A percentile compares a stretch with the other conserved stretches of the same genome.
phyloP scores from a whole-genome alignment of 2,329 filamentous ascomycete genomes.

The Phaeophleospora eucalypticola region DNA sequence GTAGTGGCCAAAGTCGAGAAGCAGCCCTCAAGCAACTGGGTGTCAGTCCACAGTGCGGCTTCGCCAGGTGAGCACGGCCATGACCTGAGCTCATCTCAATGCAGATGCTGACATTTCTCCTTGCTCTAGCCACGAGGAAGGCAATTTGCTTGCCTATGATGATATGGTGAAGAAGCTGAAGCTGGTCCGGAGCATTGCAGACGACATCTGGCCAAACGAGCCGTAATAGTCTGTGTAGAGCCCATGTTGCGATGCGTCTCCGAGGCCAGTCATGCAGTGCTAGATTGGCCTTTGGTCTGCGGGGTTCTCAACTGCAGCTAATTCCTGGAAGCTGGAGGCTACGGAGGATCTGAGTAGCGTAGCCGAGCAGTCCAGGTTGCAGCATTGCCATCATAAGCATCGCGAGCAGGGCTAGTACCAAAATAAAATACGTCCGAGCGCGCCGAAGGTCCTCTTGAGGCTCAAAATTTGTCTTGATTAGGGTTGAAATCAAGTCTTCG shows the following conservation, averaged over 20 bases:
- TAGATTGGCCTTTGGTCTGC: too few relatives aligned
- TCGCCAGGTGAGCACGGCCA: too few relatives aligned
- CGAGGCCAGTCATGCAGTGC: too few relatives aligned
- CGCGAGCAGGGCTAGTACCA: not conserved
- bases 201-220: conserved; percentile 65
- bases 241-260: too few relatives aligned
- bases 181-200: conserved; percentile 65
- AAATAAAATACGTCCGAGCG: not conserved
- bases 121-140: conserved; percentile 68
- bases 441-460: not conserved
- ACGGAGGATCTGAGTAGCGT: too few relatives aligned
- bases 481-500: conserved; percentile 38
- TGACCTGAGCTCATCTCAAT: too few relatives aligned
- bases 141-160: conserved; percentile 64
- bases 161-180: conserved; percentile 71
- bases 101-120: too few relatives aligned
- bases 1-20: conserved; percentile 56
- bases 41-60: conserved; percentile 59
- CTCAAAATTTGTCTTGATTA: conserved; percentile 41
- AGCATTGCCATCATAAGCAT: not conserved
- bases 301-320: too few relatives aligned
- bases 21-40: conserved; percentile 65
- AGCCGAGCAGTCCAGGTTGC: too few relatives aligned
- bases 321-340: too few relatives aligned
- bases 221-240: conserved; percentile 21